Evolutionary conservation across 2,329 filamentous ascomycete genomes (phyloP).

Genomic region (Fusarium ambrosium): DNA sequence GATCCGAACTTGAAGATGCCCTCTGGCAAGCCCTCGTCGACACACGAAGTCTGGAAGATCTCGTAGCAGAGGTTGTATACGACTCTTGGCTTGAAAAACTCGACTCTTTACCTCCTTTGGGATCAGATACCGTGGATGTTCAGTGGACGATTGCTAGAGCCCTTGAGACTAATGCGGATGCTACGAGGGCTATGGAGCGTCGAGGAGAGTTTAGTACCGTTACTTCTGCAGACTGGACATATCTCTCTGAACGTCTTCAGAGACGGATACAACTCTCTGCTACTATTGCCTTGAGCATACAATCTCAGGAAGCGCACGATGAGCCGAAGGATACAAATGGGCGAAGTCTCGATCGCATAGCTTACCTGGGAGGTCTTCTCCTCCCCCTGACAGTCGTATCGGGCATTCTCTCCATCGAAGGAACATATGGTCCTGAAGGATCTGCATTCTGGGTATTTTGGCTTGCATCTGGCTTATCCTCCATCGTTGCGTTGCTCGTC

Average conservation of each 20-base stretch:
- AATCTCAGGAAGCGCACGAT: conserved; percentile 17
- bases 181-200: conserved; percentile 35
- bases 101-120: conserved; percentile 33
- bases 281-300: conserved; percentile 10
- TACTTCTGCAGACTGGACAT: conserved; percentile 38
- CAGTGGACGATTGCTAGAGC: conserved; percentile 40
- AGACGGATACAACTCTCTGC: conserved; percentile 41
- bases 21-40: conserved; percentile 39
- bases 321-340: conserved; percentile 51
- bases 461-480: conserved; percentile 57
- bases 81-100: conserved; percentile 46
- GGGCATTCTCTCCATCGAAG: conserved; percentile 62
- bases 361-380: conserved; percentile 64
- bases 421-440: conserved; percentile 58
- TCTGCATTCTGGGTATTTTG: conserved; percentile 64
- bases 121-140: conserved; percentile 23
- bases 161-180: conserved; percentile 46
- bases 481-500: conserved; percentile 55
- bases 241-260: conserved; percentile 40
- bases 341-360: conserved; percentile 60
- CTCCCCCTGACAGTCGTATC: conserved; percentile 64
- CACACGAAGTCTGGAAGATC: conserved; percentile 24
- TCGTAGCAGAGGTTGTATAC: conserved; percentile 45
- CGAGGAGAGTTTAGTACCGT: conserved; percentile 30
- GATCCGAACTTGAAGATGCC: conserved; percentile 39